Base-by-base conservation (phyloP, 2,329 filamentous ascomycete species). In the Phialophora macrospora region DNA sequence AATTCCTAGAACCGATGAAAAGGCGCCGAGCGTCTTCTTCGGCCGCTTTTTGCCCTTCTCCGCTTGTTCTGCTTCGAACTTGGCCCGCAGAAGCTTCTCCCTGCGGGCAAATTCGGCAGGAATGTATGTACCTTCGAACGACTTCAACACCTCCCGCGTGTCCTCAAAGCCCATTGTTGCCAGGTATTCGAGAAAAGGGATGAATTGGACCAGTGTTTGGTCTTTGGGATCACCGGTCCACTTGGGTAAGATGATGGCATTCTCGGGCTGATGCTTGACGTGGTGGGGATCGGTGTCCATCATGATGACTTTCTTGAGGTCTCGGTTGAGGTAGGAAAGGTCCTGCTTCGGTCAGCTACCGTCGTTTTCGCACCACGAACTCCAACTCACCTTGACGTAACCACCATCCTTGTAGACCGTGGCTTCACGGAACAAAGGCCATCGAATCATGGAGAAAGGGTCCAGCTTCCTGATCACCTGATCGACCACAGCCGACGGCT, bases 181-280 rank as follows among this genome's bases (percentile, higher is more conserved):
- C 70, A 99, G 87, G 79, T 97, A 98, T 81, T 99, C 95, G 68
- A 99, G 88, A 87, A 99, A 97, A 12, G 95, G 95, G 65, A 99
- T 96, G 56, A 97, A 82, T 3, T 88, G 86, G 24, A 99, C 90
- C 11, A 99, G 89, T 55, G 92, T 91, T 75, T 88, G 92, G 78
- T 99, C 94, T 73, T 88, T 87, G 55, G 88, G 80, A 71, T 96
- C 86, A 38, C 95, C 95, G 63, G 85, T 90, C 95, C 95, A 99
- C 73, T 93, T 93, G 32, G 92, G 88, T 32, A 99, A 82, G 55
- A 98, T 82, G 72, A 99, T 95, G 71, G 95, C 92, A 78, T 99
- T 99, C 74, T 97, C 92, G n/a, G 95, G 95, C 75, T 99, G 95
- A 70, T 90, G 87, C 73, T 91, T 90, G 67, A 94, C 91, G 74